phyloP scores from a whole-genome alignment of 345 rosid species.

The Garcia nutans region DNA sequence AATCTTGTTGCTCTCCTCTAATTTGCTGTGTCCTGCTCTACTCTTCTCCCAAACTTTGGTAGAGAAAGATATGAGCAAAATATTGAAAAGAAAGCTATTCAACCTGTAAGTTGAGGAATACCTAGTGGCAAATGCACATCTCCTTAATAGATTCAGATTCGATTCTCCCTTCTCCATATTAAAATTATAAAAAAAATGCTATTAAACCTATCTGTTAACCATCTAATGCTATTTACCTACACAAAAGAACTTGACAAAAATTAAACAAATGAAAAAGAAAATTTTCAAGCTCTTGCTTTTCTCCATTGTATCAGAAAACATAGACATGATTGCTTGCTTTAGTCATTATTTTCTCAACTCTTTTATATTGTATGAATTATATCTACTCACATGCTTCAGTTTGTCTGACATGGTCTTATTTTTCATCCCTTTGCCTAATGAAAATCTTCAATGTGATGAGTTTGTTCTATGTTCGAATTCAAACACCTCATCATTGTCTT shows the following conservation, averaged over 20 bases:
- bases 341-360: not conserved
- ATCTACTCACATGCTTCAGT: not conserved
- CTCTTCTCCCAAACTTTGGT: not conserved
- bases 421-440: not conserved
- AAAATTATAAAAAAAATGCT: not conserved
- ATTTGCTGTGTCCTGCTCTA: not conserved
- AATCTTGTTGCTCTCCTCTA: not conserved
- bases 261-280: not conserved
- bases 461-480: not conserved
- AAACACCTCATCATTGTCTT: not conserved
- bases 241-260: not conserved
- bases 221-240: constrained; percentile 10
- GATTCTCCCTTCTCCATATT: too few relatives aligned
- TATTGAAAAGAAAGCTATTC: not conserved
- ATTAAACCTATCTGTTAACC: not conserved
- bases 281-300: not conserved
- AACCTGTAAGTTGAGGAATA: not conserved
- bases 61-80: not conserved
- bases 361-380: not conserved
- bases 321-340: not conserved
- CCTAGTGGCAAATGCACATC: too few relatives aligned
- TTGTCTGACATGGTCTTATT: not conserved
- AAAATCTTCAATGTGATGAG: constrained; percentile 1
- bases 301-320: not conserved
- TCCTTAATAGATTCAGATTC: too few relatives aligned